A percentile compares a stretch with the other conserved stretches of the same genome.
These are phyloP conservation scores for Penicillium sclerotiorum DNA, from an alignment of 2,329 filamentous ascomycete genomes.

Conservation along the genomic window DNA sequence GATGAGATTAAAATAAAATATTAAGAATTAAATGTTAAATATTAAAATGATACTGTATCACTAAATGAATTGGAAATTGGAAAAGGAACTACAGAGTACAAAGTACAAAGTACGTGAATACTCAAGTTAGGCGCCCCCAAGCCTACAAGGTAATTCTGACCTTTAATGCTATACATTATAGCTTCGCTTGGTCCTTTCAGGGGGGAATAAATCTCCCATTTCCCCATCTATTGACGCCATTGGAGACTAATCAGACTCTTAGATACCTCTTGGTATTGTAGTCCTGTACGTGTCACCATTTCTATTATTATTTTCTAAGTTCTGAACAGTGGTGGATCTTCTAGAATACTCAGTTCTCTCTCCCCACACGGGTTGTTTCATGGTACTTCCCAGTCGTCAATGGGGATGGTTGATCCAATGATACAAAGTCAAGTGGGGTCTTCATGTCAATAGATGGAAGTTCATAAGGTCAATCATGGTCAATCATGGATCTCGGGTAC, in stretches of 20 bases:
- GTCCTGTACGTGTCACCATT: no score
- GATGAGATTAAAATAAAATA: no score
- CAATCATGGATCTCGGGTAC: neutral
- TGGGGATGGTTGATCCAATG: neutral
- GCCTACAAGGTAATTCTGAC: no score
- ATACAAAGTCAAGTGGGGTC: neutral
- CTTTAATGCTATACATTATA: no score
- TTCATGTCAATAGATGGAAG: neutral
- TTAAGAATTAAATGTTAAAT: no score
- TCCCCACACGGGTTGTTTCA: slow-evolving; percentile 8
- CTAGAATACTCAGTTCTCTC: slow-evolving; percentile 3
- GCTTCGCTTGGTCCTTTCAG: no score
- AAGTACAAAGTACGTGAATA: no score
- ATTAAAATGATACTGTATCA: no score
- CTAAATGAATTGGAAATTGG: no score
- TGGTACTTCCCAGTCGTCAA: neutral
- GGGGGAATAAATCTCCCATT: neutral
- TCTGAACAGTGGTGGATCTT: neutral
- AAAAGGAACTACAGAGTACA: no score
- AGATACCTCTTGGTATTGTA: neutral
- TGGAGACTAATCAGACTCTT: neutral
- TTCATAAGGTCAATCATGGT: no score
- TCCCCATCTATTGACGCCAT: neutral
- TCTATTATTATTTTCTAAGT: neutral
- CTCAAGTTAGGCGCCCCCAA: no score